Conservation (phyloP, 495 filamentous ascomycete genomes). For the Lentithecium fluviatile region DNA sequence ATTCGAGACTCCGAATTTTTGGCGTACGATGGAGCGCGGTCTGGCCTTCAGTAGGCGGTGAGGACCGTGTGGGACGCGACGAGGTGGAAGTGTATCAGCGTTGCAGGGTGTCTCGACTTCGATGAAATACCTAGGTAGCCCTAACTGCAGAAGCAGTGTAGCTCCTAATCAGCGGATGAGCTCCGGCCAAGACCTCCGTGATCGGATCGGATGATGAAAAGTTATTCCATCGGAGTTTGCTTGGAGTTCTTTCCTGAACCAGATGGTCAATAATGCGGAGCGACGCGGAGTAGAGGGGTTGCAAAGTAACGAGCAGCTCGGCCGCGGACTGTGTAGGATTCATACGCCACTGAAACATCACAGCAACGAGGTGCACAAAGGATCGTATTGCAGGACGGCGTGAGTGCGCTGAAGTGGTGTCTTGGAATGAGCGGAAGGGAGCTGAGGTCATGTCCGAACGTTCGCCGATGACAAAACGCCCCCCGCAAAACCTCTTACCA, state of each 20-base stretch:
- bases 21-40: too few species aligned
- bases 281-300: too few species aligned
- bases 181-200: background rate
- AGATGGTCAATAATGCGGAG: background rate
- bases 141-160: too few species aligned
- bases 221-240: background rate
- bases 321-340: slow-evolving; percentile 3
- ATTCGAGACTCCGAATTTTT: too few species aligned
- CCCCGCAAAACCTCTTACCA: background rate
- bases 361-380: too few species aligned
- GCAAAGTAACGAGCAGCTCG: background rate
- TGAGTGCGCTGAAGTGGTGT: background rate
- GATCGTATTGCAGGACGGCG: too few species aligned
- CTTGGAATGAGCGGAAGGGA: background rate
- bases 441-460: slow-evolving; percentile 13
- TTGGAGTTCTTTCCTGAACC: background rate
- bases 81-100: too few species aligned
- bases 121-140: too few species aligned
- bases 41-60: too few species aligned
- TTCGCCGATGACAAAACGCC: slow-evolving; percentile 11
- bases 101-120: too few species aligned
- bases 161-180: background rate
- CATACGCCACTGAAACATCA: too few species aligned
- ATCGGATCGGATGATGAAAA: background rate
- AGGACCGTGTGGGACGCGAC: too few species aligned